These are phyloP conservation scores for Termitomyces sp. DNA, from an alignment of 768 basidiomycete species.

Conservation along the genomic window DNA sequence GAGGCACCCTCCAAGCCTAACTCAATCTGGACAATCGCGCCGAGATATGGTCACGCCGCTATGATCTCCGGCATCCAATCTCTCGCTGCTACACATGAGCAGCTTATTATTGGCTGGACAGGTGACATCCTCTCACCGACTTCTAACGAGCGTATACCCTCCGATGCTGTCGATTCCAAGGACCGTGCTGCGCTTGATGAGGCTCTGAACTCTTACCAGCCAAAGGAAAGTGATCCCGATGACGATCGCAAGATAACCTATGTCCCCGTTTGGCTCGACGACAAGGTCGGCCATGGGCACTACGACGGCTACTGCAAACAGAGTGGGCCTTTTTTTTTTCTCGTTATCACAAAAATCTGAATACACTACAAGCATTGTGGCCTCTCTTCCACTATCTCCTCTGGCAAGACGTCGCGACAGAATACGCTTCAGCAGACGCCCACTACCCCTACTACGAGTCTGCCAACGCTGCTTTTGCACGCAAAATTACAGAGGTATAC, in stretches of 20 bases:
- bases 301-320: slow-evolving; percentile 99
- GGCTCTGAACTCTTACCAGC: slow-evolving; percentile 56
- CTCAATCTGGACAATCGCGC: slow-evolving; percentile 65
- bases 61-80: slow-evolving; percentile 93
- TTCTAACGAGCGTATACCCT: slow-evolving; percentile 39
- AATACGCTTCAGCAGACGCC: slow-evolving; percentile 80
- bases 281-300: slow-evolving; percentile 85
- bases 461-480: slow-evolving; percentile 83
- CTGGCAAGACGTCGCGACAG: slow-evolving; percentile 93
- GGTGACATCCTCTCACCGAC: slow-evolving; percentile 71
- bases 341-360: background rate
- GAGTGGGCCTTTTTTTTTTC: slow-evolving; percentile 62
- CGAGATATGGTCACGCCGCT: slow-evolving; percentile 87
- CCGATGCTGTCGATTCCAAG: slow-evolving; percentile 45
- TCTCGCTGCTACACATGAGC: slow-evolving; percentile 78
- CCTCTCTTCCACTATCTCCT: slow-evolving; percentile 97
- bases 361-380: slow-evolving; percentile 68
- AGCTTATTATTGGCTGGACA: slow-evolving; percentile 91
- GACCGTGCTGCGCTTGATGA: slow-evolving; percentile 65
- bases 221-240: slow-evolving; percentile 52
- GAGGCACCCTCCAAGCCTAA: slow-evolving; percentile 20
- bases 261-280: slow-evolving; percentile 88
- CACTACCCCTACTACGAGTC: slow-evolving; percentile 78
- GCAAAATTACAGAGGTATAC: slow-evolving; percentile 67
- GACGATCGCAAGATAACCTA: slow-evolving; percentile 63